Base-by-base conservation (phyloP, 805 yeast species). In the Candida glaebosa region DNA sequence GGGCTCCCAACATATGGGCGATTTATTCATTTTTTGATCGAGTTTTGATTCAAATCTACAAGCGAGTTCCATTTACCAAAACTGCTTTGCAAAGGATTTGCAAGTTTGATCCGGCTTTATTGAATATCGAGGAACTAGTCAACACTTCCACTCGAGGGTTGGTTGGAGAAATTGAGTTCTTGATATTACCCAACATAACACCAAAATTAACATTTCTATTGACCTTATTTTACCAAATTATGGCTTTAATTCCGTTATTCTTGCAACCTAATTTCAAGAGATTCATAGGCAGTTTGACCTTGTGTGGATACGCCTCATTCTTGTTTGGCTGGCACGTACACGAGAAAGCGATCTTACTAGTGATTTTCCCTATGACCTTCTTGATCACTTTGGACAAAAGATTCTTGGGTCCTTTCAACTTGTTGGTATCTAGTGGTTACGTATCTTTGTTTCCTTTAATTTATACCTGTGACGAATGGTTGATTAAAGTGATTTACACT, bases 1-100 rank as follows among this genome's bases (percentile, higher is more conserved):
- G 99, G 98, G 98, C 99, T 1, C 98, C 99, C 12, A 93, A 93
- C 55, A 69, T 89, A 36, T 93, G 99, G 99, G 96, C 99, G 0
- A 52, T 91, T 7, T 93, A 93, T 62, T 86, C 97, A 2, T 84
- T 87, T 49, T 45, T 74, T 10, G 99, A 93, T 61, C 73, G 95
- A 43, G 55, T 82, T 0, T 67, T 89, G 43, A 73, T 84, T 14
- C 71, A 73, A 40, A 43, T 74, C 3, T 68, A 69, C 47, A 54
- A 58, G 28, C 53, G 52, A 18, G 43, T 68, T n/a, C 71, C 75
- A 1, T 39, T 67, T 22, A 28, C 61, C 2, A 60, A 57, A 22
- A 46, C 48, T 9, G 56, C 64, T 3, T 56, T 70, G 22, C 55
- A 56, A 32, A 54, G 45, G 32, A 14, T 67, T 10, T 63, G 74